Evolutionary conservation across 2,329 filamentous ascomycete genomes (phyloP), one percentile per base, ranked within the genome.

Genomic region (Aspergillus pseudoglaucus): DNA sequence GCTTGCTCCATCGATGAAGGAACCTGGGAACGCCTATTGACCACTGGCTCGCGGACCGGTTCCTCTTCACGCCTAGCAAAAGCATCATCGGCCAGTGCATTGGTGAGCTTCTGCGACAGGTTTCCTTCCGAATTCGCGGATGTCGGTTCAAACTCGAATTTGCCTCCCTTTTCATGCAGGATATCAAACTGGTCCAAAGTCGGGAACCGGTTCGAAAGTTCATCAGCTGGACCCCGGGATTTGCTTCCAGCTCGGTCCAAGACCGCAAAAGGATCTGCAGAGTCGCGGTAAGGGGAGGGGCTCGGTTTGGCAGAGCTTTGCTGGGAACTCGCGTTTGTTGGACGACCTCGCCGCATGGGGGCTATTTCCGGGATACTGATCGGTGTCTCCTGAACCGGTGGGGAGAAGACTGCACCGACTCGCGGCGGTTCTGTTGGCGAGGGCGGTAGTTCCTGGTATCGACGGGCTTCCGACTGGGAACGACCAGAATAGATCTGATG

Each of bases 131-230:
- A 68, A 9, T 74, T 70, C 20, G 73, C 6, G n/a, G 75, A 65
- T 12, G 75, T 62, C 39, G 75, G 68, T 50, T 88, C 84, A 64
- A 96, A 96, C 47, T 91, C 84, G 59, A 96, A 96, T 50, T 88
- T 90, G 51, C 81, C 72, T 3, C 87, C 87, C 52, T 87, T 81
- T 53, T 97, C 90, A 57, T 95, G 89, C 40, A 96, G 73, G 15
- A 98, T 75, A 3, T 91, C 85, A 62, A 98, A 98, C 57, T 97
- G 88, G 60, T 97, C 90, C 20, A 98, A 75, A 5, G 88, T 90
- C 0, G 93, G 93, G 57, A 96, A 98, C 45, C 87, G 81, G 23
- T 82, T 79, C 0, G 91, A 89, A 22, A 96, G 74, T 61, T 97
- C 91, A 56, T 97, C 93, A 2, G 76, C 75, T 18, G 60, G 55